A percentile compares a stretch with the other conserved stretches of the same genome.
These are phyloP conservation scores for Dicorynia guianensis DNA, from an alignment of 306 rosid genomes.

Conservation along the genomic window DNA sequence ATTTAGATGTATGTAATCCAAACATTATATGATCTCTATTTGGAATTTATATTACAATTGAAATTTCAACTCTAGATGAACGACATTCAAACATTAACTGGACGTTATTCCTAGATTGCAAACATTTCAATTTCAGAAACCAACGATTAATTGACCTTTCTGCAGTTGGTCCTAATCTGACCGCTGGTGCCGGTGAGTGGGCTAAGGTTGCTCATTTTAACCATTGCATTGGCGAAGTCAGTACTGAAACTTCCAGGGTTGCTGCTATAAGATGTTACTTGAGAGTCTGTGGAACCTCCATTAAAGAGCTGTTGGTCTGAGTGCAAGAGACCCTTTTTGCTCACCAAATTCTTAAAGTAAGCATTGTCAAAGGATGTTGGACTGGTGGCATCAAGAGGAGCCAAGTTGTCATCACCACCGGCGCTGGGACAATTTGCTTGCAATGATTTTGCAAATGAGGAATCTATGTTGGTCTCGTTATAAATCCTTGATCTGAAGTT, in stretches of 20 bases:
- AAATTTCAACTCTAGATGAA: too few relatives aligned
- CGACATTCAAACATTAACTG: too few relatives aligned
- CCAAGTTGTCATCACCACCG: conserved; percentile 50
- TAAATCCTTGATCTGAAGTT: conserved; percentile 48
- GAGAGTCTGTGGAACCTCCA: conserved; percentile 46
- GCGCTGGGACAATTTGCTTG: conserved; percentile 46
- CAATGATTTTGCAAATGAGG: conserved; percentile 37
- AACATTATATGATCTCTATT: too few relatives aligned
- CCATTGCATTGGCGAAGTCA: conserved; percentile 57
- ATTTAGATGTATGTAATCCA: too few relatives aligned
- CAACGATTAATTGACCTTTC: conserved; percentile 43
- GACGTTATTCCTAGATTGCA: too few relatives aligned
- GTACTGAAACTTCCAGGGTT: conserved; percentile 6
- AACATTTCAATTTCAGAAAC: too few relatives aligned
- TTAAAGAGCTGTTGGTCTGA: conserved; percentile 60
- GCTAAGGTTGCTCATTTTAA: conserved; percentile 59
- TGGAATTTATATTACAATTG: too few relatives aligned
- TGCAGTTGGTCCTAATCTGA: conserved; percentile 53
- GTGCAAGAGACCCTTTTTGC: conserved; percentile 56
- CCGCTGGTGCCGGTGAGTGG: conserved; percentile 52
- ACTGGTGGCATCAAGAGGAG: conserved; percentile 50
- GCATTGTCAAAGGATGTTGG: conserved; percentile 47
- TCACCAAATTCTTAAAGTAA: conserved; percentile 49
- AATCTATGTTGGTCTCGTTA: conserved; percentile 57
- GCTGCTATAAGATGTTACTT: conserved; percentile 42